These are phyloP conservation scores for Coix lacrymajobi DNA, from an alignment of 176 grass and related monocot species.

Conservation along the genomic window DNA sequence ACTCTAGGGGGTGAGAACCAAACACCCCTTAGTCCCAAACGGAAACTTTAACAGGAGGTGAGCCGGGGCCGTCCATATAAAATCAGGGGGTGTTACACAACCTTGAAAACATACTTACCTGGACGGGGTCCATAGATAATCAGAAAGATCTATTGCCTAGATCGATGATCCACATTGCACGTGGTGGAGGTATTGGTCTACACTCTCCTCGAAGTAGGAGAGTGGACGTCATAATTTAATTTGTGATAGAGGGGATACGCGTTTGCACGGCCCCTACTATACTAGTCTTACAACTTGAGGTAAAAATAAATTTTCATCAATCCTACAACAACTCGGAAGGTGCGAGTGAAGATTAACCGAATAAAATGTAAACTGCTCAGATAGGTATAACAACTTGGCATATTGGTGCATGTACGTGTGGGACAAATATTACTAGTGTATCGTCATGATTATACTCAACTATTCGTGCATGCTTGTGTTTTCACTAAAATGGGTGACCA, in stretches of 20 bases:
- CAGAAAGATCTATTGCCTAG: constrained; percentile 5
- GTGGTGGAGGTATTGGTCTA: constrained; percentile 8
- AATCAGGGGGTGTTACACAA: not conserved
- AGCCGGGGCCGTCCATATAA: not conserved
- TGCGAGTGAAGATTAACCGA: too few species aligned
- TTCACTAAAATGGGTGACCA: too few species aligned
- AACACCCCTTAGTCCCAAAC: too few species aligned
- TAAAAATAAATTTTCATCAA: too few species aligned
- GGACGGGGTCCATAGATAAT: constrained; percentile 23
- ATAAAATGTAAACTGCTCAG: too few species aligned
- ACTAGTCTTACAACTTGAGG: not conserved
- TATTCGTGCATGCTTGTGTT: too few species aligned
- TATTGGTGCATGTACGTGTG: too few species aligned
- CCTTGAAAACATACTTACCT: constrained; percentile 27
- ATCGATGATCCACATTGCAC: constrained; percentile 21
- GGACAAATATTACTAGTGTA: too few species aligned
- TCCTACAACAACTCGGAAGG: too few species aligned
- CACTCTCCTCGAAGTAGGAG: constrained; percentile 36
- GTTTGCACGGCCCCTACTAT: constrained; percentile 21
- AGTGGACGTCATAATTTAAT: constrained; percentile 45
- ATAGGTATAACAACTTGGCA: too few species aligned
- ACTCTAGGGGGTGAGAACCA: too few species aligned
- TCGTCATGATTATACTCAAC: too few species aligned
- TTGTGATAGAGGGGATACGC: constrained; percentile 34
- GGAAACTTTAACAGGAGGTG: not conserved